Evolutionary conservation across 306 rosid species (phyloP).

Genomic region (Castanospermum australe): DNA sequence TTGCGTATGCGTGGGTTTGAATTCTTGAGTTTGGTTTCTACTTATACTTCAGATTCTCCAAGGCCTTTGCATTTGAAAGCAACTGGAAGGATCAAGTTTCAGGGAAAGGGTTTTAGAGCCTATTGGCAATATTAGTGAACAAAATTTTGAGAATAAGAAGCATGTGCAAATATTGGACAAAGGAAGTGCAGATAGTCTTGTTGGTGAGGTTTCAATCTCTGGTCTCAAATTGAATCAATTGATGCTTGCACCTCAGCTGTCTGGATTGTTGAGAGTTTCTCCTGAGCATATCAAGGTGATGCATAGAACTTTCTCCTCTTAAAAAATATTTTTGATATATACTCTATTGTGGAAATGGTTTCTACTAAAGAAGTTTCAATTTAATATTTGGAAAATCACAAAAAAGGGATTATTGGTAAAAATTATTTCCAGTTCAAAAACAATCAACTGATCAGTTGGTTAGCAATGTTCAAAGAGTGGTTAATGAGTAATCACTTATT

Average conservation of each 20-base stretch:
- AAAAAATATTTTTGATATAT: background rate
- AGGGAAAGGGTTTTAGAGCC: conserved; percentile 73
- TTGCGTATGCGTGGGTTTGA: conserved; percentile 90
- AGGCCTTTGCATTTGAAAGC: conserved; percentile 84
- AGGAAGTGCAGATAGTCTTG: conserved; percentile 57
- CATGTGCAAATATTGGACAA: conserved; percentile 37
- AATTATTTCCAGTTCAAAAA: background rate
- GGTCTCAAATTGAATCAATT: conserved; percentile 92
- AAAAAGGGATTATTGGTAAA: background rate
- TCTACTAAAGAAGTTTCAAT: background rate
- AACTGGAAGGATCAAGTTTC: conserved; percentile 82
- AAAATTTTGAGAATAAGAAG: conserved; percentile 47
- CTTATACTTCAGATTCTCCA: conserved; percentile 70
- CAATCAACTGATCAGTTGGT: background rate
- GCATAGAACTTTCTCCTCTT: conserved; percentile 13
- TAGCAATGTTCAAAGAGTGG: background rate
- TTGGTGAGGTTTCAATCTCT: conserved; percentile 74
- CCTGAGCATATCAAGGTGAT: conserved; percentile 72
- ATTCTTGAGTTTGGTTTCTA: conserved; percentile 67
- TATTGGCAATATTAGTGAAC: conserved; percentile 33
- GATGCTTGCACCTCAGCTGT: conserved; percentile 87
- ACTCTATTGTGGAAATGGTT: background rate
- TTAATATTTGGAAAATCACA: background rate
- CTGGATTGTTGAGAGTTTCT: conserved; percentile 72
- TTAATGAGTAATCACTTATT: background rate